Conservation (phyloP, 2,329 filamentous ascomycete species). For the Sporothrix curviconia region DNA sequence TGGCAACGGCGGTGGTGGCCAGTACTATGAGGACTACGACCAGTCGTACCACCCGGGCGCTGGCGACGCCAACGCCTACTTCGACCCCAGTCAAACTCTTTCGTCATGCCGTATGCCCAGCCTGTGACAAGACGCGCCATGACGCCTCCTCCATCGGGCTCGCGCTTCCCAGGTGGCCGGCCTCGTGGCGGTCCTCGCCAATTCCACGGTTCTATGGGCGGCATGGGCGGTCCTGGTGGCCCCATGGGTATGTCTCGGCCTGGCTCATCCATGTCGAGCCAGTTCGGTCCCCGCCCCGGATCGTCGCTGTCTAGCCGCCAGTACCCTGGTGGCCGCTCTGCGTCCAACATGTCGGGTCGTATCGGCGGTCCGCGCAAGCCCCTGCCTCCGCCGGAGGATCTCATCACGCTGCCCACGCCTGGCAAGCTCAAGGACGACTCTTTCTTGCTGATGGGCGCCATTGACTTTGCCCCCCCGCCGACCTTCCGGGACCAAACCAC, state of each 20-base stretch:
- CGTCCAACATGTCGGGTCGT: constrained; percentile 44
- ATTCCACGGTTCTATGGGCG: constrained; percentile 43
- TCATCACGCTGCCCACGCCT: constrained; percentile 76
- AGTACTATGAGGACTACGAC: constrained; percentile 72
- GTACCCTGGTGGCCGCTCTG: constrained; percentile 41
- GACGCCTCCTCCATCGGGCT: constrained; percentile 73
- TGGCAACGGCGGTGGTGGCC: constrained; percentile 19
- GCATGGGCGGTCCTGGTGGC: constrained; percentile 29
- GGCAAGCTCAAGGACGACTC: constrained; percentile 76
- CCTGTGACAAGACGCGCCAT: constrained; percentile 84
- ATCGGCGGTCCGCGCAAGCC: constrained; percentile 37
- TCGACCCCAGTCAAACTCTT: constrained; percentile 63
- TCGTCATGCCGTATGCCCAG: constrained; percentile 77
- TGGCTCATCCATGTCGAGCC: constrained; percentile 28
- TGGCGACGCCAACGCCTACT: constrained; percentile 56
- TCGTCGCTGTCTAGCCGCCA: constrained; percentile 29
- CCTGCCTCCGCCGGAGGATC: constrained; percentile 63
- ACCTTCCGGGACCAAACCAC: constrained; percentile 59
- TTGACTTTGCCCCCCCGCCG: constrained; percentile 81
- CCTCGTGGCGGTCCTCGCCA: constrained; percentile 30
- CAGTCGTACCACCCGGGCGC: constrained; percentile 49
- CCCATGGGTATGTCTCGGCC: constrained; percentile 21
- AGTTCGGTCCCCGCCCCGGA: constrained; percentile 36
- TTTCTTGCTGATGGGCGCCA: constrained; percentile 59
- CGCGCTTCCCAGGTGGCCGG: constrained; percentile 34